Base-by-base conservation (phyloP, 2,329 filamentous ascomycete genomes). In the Ophiostoma quercus region DNA sequence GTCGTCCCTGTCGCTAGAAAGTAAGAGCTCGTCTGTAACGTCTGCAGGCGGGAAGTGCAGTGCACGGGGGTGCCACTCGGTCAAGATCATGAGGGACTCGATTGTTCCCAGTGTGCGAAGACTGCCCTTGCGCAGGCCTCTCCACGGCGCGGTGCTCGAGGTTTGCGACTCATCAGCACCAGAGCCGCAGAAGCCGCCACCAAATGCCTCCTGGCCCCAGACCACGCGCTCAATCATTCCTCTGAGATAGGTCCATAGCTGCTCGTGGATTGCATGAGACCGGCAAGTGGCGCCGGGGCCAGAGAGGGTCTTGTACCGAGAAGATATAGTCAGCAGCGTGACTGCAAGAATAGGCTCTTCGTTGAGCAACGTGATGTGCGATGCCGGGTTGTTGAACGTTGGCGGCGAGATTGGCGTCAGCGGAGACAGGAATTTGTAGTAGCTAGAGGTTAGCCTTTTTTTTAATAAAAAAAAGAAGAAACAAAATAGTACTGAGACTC, bases 131-230 rank as follows among this genome's bases (percentile, higher is more conserved):
- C 88, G 78, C 80, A 93, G 76, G 79, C 88, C 85, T 81, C 89
- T 82, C 87, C 90, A 86, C 66, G 90, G 84, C 72, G 90, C 87
- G 3, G 88, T 90, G 78, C 87, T 90, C 67, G 87, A 90, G 16
- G 86, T 88, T 74, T 88, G 84, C 11, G 82, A 79, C 72, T 88
- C 87, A 66, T 86, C 84, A 51, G 79, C 85, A 29, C 90, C 90
- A 2, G 89, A 91, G 68, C 90, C 90, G 76, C 90, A 92, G 77
- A 94, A 93, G 19, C 92, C 92, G 34, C 92, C 92, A 39, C 93
- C 94, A 76, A 97, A 97, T 68, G 96, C 92, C 78, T 98, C 94
- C 77, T 97, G 94, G 9, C 94, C 95, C 91, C 93, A 98, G 51
- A 98, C 88, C 74, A 96, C 91, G 43, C 94, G 88, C 79, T 97